A percentile compares a stretch with the other conserved stretches of the same genome.
Evolutionary conservation across 1,284 basidiomycete genomes (phyloP).

Genomic region (Phenoliferia sp.): DNA sequence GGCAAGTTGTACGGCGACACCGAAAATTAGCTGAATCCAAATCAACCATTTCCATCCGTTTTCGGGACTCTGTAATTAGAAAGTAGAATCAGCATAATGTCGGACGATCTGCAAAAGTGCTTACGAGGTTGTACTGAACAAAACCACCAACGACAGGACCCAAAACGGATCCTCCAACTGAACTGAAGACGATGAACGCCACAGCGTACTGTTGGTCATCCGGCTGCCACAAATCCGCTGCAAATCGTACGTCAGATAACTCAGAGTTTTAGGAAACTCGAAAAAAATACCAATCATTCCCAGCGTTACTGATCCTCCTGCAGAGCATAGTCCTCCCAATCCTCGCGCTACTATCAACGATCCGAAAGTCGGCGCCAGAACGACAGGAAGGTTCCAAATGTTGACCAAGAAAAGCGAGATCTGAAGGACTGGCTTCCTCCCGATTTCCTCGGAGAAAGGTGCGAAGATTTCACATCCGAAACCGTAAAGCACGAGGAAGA

Average conservation of each 20-base stretch:
- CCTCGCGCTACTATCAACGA: constrained; percentile 40
- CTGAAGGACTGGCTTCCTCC: constrained; percentile 42
- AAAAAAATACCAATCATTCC: constrained; percentile 25
- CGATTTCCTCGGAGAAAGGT: constrained; percentile 42
- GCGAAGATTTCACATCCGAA: constrained; percentile 39
- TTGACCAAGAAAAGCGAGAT: constrained; percentile 43
- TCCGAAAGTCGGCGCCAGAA: constrained; percentile 40
- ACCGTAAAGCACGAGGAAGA: constrained; percentile 42
- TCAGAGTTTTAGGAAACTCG: not conserved
- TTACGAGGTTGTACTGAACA: constrained; percentile 20
- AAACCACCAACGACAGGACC: constrained; percentile 39
- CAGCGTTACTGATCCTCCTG: constrained; percentile 46
- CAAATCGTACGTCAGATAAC: not conserved
- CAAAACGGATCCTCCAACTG: constrained; percentile 35
- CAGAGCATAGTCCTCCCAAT: constrained; percentile 42
- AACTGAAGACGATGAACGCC: constrained; percentile 40
- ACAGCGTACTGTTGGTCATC: constrained; percentile 42
- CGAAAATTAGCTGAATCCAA: constrained; percentile 46
- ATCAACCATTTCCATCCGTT: constrained; percentile 38
- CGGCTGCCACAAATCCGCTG: constrained; percentile 41
- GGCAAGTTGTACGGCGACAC: constrained; percentile 42
- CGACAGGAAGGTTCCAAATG: constrained; percentile 40
- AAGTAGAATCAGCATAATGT: constrained; percentile 19
- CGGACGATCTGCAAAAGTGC: constrained; percentile 19
- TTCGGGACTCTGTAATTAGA: no score